phyloP scores from a whole-genome alignment of 2,329 filamentous ascomycete species.

The Fusarium scirpi region DNA sequence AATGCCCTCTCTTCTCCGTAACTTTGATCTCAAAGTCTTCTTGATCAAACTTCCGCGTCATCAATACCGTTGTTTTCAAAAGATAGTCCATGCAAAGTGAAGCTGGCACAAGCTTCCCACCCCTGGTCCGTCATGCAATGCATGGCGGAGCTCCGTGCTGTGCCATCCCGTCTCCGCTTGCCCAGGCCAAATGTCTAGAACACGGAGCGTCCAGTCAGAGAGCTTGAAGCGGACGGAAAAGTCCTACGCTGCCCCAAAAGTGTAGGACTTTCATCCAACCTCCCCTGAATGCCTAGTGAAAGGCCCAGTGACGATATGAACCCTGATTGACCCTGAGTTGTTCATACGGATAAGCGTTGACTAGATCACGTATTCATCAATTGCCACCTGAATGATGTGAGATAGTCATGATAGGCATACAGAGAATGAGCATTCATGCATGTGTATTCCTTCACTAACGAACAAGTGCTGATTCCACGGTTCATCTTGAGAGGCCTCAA shows the following conservation, averaged over 20 bases:
- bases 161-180: conserved; percentile 35
- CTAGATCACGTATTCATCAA: background rate
- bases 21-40: background rate
- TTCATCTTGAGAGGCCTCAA: conserved; percentile 5
- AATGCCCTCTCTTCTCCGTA: conserved; percentile 6
- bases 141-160: conserved; percentile 28
- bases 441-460: background rate
- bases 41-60: conserved; percentile 9
- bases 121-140: conserved; percentile 43
- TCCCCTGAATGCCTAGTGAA: conserved; percentile 3
- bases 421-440: background rate
- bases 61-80: conserved; percentile 21
- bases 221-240: conserved; percentile 20
- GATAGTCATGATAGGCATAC: background rate
- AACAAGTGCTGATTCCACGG: conserved; percentile 33
- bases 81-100: conserved; percentile 22
- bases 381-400: conserved; percentile 6
- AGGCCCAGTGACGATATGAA: background rate
- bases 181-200: conserved; percentile 17
- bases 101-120: conserved; percentile 44
- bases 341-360: conserved; percentile 5
- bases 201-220: conserved; percentile 24
- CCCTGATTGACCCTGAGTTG: conserved; percentile 20
- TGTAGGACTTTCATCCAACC: conserved; percentile 35
- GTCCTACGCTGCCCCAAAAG: conserved; percentile 34